phyloP scores from a whole-genome alignment of 805 yeast species.

The Vanderwaltozyma polyspora region DNA sequence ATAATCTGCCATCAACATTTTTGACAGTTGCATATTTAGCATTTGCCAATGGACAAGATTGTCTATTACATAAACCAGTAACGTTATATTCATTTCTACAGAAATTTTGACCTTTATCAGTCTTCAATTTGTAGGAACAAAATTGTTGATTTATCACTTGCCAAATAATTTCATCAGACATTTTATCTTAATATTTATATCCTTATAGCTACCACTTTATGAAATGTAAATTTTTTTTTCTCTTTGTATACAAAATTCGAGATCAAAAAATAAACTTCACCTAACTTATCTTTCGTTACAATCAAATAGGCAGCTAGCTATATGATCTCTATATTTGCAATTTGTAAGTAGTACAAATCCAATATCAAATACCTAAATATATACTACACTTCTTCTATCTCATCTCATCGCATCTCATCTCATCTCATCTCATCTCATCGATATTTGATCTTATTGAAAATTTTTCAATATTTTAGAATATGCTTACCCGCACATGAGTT shows the following conservation, averaged over 20 bases:
- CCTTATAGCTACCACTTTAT: not conserved
- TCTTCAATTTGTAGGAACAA: slow-evolving; percentile 86
- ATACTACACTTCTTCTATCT: not conserved
- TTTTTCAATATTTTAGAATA: not conserved
- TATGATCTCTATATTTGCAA: too few relatives aligned
- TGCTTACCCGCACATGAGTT: slow-evolving; percentile 1
- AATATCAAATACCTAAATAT: too few relatives aligned
- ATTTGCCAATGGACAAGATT: slow-evolving; percentile 93
- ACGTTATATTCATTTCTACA: slow-evolving; percentile 96
- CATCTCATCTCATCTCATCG: slow-evolving; percentile 5
- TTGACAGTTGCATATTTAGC: slow-evolving; percentile 84
- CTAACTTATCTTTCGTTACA: too few relatives aligned
- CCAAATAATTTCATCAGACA: slow-evolving; percentile 87
- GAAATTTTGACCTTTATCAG: slow-evolving; percentile 81
- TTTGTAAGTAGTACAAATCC: too few relatives aligned
- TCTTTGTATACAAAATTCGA: too few relatives aligned
- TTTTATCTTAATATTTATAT: slow-evolving; percentile 3
- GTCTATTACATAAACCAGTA: slow-evolving; percentile 84
- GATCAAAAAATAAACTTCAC: too few relatives aligned
- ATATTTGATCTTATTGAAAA: too few relatives aligned
- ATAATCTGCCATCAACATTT: slow-evolving; percentile 65
- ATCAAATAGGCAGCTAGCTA: too few relatives aligned
- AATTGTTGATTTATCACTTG: slow-evolving; percentile 91
- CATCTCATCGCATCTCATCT: slow-evolving; percentile 1
- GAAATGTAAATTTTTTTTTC: too few relatives aligned